Conservation (phyloP, 345 rosid genomes). For the Physaria fendleri region DNA sequence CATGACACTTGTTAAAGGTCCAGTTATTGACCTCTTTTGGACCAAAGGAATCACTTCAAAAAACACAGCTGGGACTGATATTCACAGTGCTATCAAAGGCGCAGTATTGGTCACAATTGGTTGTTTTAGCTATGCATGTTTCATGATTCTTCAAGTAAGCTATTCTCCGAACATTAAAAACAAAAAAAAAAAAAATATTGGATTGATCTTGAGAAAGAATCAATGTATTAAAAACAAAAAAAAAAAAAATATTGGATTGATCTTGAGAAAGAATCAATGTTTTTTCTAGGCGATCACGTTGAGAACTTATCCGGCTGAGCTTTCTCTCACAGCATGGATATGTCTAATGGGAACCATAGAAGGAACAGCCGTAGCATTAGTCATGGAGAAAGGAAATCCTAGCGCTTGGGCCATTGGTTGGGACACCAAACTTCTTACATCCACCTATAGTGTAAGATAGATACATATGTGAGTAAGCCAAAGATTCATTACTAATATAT, state of each 20-base stretch:
- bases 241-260: background rate
- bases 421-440: constrained; percentile 71
- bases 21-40: constrained; percentile 46
- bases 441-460: constrained; percentile 55
- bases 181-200: background rate
- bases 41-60: constrained; percentile 34
- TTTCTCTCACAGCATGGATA: constrained; percentile 78
- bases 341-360: constrained; percentile 67
- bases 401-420: constrained; percentile 53
- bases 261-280: background rate
- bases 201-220: background rate
- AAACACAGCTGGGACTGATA: constrained; percentile 36
- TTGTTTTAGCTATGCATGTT: constrained; percentile 67
- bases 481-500: background rate
- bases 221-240: no score
- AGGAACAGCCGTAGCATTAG: constrained; percentile 46
- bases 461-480: background rate
- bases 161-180: no score
- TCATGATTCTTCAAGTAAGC: constrained; percentile 65
- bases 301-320: constrained; percentile 66
- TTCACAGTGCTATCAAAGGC: constrained; percentile 53
- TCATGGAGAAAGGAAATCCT: constrained; percentile 64
- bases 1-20: constrained; percentile 79
- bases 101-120: constrained; percentile 55
- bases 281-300: constrained; percentile 52